A percentile compares a stretch with the other conserved stretches of the same genome.
Evolutionary conservation across 75 land plant genomes (phyloP).

Genomic region (Pseudotsuga menziesii): DNA sequence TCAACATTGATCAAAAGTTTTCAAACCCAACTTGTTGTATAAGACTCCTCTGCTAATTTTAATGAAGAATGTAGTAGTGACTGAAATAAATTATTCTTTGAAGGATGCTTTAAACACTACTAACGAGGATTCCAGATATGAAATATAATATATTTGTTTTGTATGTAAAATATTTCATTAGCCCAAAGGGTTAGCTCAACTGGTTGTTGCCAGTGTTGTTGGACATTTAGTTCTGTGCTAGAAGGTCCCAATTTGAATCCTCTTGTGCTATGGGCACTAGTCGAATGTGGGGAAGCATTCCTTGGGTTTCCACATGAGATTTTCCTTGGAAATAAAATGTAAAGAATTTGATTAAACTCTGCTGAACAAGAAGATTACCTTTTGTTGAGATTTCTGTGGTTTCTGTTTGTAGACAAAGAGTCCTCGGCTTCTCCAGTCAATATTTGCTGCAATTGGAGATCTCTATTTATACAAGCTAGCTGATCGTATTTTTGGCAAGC

Average conservation of each 20-base stretch:
- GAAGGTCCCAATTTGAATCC: no score
- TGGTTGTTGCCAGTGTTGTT: no score
- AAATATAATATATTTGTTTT: neutral
- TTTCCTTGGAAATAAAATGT: no score
- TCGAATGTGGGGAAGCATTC: no score
- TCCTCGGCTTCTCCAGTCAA: slow-evolving; percentile 78
- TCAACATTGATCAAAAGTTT: neutral
- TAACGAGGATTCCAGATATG: neutral
- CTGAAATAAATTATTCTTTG: neutral
- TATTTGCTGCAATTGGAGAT: slow-evolving; percentile 93
- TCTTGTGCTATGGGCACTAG: no score
- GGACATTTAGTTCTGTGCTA: no score
- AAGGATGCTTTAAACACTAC: neutral
- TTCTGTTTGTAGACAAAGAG: slow-evolving; percentile 52
- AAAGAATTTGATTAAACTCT: no score
- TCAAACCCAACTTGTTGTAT: no score
- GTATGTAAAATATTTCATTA: neutral
- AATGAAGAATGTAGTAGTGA: neutral
- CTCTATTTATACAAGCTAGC: slow-evolving; percentile 82
- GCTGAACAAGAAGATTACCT: no score
- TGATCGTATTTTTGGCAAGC: slow-evolving; percentile 44
- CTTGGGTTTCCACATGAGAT: no score
- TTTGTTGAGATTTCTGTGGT: neutral
- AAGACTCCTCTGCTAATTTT: no score
- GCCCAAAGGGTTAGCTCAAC: no score